Evolutionary conservation across 1,139 yeast species (phyloP).

Genomic region (Lodderomyces oxycetoniae): DNA sequence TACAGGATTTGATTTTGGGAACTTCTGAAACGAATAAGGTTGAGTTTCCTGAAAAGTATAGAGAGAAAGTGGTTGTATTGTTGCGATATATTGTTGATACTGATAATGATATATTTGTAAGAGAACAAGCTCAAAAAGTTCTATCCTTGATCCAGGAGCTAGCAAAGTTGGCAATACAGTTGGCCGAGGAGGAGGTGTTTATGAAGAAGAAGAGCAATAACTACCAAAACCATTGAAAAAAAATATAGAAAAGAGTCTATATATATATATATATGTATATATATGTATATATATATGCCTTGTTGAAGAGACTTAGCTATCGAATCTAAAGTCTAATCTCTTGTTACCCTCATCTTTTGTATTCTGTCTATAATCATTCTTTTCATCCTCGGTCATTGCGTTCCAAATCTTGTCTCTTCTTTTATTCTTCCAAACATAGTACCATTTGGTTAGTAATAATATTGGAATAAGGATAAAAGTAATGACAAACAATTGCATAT

Average conservation of each 20-base stretch:
- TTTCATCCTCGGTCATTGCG: slow-evolving; percentile 43
- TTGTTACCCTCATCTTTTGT: slow-evolving; percentile 51
- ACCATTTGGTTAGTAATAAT: slow-evolving; percentile 24
- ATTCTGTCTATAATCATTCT: slow-evolving; percentile 35
- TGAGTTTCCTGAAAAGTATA: slow-evolving; percentile 47
- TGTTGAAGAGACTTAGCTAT: slow-evolving; percentile 3
- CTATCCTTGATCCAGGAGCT: slow-evolving; percentile 41
- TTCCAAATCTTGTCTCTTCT: slow-evolving; percentile 44
- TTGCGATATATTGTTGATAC: slow-evolving; percentile 44
- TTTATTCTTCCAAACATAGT: slow-evolving; percentile 46
- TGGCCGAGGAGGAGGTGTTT: slow-evolving; percentile 5
- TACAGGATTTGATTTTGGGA: slow-evolving; percentile 57
- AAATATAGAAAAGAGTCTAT: slow-evolving; percentile 15
- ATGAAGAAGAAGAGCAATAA: slow-evolving; percentile 17
- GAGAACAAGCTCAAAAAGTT: slow-evolving; percentile 53
- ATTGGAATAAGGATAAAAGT: slow-evolving; percentile 16
- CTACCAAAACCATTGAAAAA: slow-evolving; percentile 20
- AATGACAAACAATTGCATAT: slow-evolving; percentile 23
- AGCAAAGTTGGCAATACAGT: slow-evolving; percentile 15
- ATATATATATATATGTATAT: slow-evolving; percentile 22
- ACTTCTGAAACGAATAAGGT: slow-evolving; percentile 40
- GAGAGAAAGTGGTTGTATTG: slow-evolving; percentile 33
- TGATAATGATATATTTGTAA: slow-evolving; percentile 53
- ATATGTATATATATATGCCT: too few relatives aligned
- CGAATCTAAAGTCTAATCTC: slow-evolving; percentile 49